Evolutionary conservation across 768 basidiomycete genomes (phyloP).

Genomic region (Mycena floridula): DNA sequence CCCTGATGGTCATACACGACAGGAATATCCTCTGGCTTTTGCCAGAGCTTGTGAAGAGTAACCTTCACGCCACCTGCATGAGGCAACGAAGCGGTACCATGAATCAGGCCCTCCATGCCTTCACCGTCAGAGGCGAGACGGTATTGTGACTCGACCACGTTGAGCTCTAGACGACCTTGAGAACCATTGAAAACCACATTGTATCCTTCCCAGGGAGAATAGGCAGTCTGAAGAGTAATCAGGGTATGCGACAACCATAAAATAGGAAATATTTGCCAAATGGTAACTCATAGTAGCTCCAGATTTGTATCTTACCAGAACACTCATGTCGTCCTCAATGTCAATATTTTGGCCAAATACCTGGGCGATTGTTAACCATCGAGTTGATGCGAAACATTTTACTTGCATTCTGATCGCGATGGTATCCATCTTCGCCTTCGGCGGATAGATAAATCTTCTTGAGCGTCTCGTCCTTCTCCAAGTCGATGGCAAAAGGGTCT

Average conservation of each 20-base stretch:
- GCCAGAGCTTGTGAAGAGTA: conserved; percentile 39
- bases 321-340: conserved; percentile 49
- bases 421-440: conserved; percentile 42
- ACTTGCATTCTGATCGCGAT: conserved; percentile 42
- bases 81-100: conserved; percentile 30
- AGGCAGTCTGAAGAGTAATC: conserved; percentile 24
- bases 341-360: conserved; percentile 34
- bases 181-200: conserved; percentile 48
- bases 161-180: conserved; percentile 44
- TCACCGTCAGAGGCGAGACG: conserved; percentile 23
- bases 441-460: conserved; percentile 41
- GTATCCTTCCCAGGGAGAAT: conserved; percentile 43
- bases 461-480: conserved; percentile 35
- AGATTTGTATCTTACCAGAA: conserved; percentile 39
- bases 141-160: conserved; percentile 39
- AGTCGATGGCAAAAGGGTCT: conserved; percentile 44
- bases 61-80: conserved; percentile 37
- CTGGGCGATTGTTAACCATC: conserved; percentile 9
- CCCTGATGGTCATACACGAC: conserved; percentile 33
- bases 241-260: not conserved
- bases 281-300: conserved; percentile 49
- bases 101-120: conserved; percentile 25
- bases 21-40: conserved; percentile 33
- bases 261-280: conserved; percentile 29
- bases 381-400: not conserved